Base-by-base conservation (phyloP, 139 green algal genomes). In the Tetradesmus lagerheimii region DNA sequence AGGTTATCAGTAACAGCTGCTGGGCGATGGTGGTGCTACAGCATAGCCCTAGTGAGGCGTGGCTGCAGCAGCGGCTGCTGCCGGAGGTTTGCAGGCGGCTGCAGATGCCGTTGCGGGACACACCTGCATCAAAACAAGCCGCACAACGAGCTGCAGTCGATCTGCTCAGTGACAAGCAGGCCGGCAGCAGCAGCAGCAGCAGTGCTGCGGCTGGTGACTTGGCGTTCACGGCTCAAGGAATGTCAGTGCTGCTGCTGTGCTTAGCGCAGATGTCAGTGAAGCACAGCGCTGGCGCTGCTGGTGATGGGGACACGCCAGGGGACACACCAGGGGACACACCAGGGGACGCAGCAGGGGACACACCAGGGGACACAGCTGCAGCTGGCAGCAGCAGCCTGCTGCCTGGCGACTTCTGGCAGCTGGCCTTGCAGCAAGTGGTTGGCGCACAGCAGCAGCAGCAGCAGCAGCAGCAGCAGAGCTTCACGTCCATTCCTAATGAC, bases 161-260 rank as follows among this genome's bases (percentile, higher is more conserved):
- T n/a, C n/a, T 37, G n/a, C 2, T 37, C 31, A 0, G 18, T 37
- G 34, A 38, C 74, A 25, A 14, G 34, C 2, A n/a, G n/a, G n/a
- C n/a, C n/a, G n/a, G n/a, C 74, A 80, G 41, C 43, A 67, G 41
- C 34, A 81, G 20, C 27, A 41, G 18, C 77, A 41, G 35, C 77
- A 57, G 78, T 43, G 27, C 0, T 20, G 41, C 29, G 78, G 29
- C 6, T 18, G 29, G 2, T 4, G 29, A 34, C 23, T 39, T 38
- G 37, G 18, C 53, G 12, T 87, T 87, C 34, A 87, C 82, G n/a
- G 16, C 82, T 14, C 18, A 77, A 11, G 82, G 82, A 2, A 25
- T 78, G 57, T 77, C 82, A 31, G 82, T 87, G 34, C 57, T 87
- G 50, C 34, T 87, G 82, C 82, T 87, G 53, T 87, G 23, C 23